A percentile compares a stretch with the other conserved stretches of the same genome.
phyloP scores from a whole-genome alignment of 257 asterid genomes.

The Solanum rostratum region DNA sequence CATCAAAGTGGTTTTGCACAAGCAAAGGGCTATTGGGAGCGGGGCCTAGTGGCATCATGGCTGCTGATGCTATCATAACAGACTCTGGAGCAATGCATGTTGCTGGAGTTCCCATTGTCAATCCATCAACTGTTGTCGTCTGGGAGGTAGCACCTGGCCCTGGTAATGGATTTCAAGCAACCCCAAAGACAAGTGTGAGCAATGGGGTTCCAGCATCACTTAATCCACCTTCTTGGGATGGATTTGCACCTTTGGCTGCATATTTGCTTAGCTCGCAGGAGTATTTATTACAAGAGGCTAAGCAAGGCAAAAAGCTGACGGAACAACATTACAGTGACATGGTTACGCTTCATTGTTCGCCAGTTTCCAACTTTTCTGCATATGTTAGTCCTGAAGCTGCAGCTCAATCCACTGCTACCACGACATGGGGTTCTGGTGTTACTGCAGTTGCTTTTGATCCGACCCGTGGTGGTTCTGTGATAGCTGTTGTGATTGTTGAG shows the following conservation, averaged over 20 bases:
- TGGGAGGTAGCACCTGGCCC: slow-evolving; percentile 99
- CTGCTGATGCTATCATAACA: slow-evolving; percentile 96
- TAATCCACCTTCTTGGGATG: slow-evolving; percentile 96
- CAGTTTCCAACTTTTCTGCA: slow-evolving; percentile 98
- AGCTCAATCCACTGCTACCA: slow-evolving; percentile 81
- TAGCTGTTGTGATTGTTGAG: slow-evolving; percentile 95
- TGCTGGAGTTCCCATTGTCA: slow-evolving; percentile 97
- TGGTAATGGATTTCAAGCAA: slow-evolving; percentile 91
- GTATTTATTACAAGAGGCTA: slow-evolving; percentile 65
- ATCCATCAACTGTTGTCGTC: slow-evolving; percentile 97
- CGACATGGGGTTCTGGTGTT: slow-evolving; percentile 99
- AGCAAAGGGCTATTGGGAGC: slow-evolving; percentile 99
- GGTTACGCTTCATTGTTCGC: slow-evolving; percentile 90
- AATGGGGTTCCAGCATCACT: slow-evolving; percentile 75
- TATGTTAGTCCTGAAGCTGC: slow-evolving; percentile 99
- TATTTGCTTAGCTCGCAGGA: slow-evolving; percentile 98
- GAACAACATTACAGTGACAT: slow-evolving; percentile 69
- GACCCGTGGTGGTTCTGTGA: slow-evolving; percentile 94
- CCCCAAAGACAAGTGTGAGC: slow-evolving; percentile 59
- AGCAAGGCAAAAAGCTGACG: slow-evolving; percentile 56
- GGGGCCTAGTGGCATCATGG: slow-evolving; percentile 99
- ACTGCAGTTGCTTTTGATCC: slow-evolving; percentile 99
- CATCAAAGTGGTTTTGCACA: slow-evolving; percentile 92
- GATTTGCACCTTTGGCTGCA: slow-evolving; percentile 91
- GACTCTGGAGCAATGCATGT: slow-evolving; percentile 99